A percentile compares a stretch with the other conserved stretches of the same genome.
Evolutionary conservation across 2,329 filamentous ascomycete species (phyloP).

Genomic region (Ceratocystis variospora): DNA sequence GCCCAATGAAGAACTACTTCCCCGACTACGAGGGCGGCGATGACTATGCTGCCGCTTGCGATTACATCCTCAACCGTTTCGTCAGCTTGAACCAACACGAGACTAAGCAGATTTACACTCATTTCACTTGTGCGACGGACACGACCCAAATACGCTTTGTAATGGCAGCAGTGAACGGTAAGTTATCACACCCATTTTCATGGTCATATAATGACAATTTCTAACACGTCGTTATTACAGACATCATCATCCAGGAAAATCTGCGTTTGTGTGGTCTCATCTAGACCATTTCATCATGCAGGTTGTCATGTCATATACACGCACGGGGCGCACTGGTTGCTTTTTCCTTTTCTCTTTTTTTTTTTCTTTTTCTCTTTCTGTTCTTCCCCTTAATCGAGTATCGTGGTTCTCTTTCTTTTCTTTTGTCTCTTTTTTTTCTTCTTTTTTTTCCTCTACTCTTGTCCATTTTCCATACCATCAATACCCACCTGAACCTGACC

Average conservation of each 20-base stretch:
- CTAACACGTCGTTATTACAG: constrained; percentile 36
- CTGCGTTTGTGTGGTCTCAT: constrained; percentile 92
- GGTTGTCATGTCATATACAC: constrained; percentile 22
- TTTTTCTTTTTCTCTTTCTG: constrained; percentile 22
- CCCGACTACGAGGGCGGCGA: constrained; percentile 88
- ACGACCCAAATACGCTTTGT: constrained; percentile 99
- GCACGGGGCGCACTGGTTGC: constrained; percentile 16
- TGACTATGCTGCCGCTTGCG: constrained; percentile 89
- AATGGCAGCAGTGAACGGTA: constrained; percentile 98
- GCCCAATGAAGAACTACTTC: constrained; percentile 81
- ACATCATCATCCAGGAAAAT: constrained; percentile 99
- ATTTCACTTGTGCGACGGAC: constrained; percentile 97
- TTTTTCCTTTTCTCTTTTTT: constrained; percentile 23
- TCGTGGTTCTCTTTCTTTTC: constrained; percentile 19
- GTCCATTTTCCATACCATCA: constrained; percentile 21
- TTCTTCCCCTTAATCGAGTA: constrained; percentile 21
- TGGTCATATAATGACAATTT: constrained; percentile 26
- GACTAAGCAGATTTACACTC: constrained; percentile 99
- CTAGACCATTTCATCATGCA: constrained; percentile 40
- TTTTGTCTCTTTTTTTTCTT: constrained; percentile 22
- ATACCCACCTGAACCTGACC: constrained; percentile 20
- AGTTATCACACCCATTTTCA: constrained; percentile 23
- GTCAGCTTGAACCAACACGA: constrained; percentile 97
- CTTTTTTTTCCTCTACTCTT: constrained; percentile 23
- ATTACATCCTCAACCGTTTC: constrained; percentile 98